A percentile compares a stretch with the other conserved stretches of the same genome.
phyloP scores from a whole-genome alignment of 2,329 filamentous ascomycete genomes.

The Trematosphaeria pertusa region DNA sequence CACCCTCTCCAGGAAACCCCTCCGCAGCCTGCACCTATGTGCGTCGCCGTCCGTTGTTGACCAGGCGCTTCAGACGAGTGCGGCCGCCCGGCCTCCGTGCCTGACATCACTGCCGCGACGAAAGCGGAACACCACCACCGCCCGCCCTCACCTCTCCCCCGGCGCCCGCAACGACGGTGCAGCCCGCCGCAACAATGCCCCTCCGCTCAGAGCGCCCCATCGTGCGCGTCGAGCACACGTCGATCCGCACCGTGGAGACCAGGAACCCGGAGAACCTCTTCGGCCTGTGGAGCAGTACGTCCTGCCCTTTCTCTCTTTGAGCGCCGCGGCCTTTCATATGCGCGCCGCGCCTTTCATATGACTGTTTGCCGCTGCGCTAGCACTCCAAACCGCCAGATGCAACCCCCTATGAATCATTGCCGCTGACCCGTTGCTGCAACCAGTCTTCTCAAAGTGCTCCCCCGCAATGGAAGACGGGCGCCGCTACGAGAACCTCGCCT shows the following conservation, averaged over 20 bases:
- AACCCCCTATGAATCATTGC: neutral
- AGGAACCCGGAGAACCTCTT: slow-evolving; percentile 91
- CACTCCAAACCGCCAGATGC: slow-evolving; percentile 13
- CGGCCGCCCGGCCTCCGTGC: too few species aligned
- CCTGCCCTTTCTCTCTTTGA: slow-evolving; percentile 5
- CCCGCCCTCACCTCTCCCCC: slow-evolving; percentile 13
- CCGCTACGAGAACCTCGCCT: slow-evolving; percentile 89
- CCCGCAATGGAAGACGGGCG: slow-evolving; percentile 93
- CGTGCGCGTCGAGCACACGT: slow-evolving; percentile 87
- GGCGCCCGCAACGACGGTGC: slow-evolving; percentile 16
- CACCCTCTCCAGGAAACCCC: neutral
- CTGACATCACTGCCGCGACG: too few species aligned
- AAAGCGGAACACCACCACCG: slow-evolving; percentile 20
- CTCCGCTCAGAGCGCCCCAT: slow-evolving; percentile 83
- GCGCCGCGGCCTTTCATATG: slow-evolving; percentile 13
- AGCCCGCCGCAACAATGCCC: slow-evolving; percentile 68
- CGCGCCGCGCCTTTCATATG: slow-evolving; percentile 10
- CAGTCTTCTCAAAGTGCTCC: slow-evolving; percentile 93
- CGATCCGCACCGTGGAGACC: slow-evolving; percentile 95
- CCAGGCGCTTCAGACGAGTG: slow-evolving; percentile 13
- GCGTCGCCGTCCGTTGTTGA: slow-evolving; percentile 13
- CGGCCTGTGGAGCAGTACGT: slow-evolving; percentile 95
- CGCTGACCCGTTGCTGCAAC: slow-evolving; percentile 28
- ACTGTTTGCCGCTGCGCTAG: slow-evolving; percentile 17
- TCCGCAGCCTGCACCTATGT: slow-evolving; percentile 5